Percentiles rank a stretch among this genome's conserved stretches.
These are phyloP conservation scores for Coemansia sp. DNA, from an alignment of 371 early-diverging fungal genomes.

Conservation along the genomic window DNA sequence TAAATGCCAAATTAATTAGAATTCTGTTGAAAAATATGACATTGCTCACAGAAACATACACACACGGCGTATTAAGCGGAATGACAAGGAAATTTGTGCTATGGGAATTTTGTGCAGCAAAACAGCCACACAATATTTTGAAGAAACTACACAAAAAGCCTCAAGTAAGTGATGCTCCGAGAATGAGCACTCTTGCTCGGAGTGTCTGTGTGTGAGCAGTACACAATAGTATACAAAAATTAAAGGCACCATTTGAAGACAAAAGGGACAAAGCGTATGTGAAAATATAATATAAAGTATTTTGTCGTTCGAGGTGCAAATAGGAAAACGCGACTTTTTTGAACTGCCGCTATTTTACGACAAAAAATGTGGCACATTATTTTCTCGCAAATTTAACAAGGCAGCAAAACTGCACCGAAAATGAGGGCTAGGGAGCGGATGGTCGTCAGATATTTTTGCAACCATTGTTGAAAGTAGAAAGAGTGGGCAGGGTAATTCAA, in stretches of 20 bases:
- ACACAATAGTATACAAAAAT: background rate
- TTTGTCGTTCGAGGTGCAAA: background rate
- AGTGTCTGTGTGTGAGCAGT: background rate
- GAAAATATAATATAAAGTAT: background rate
- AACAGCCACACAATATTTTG: background rate
- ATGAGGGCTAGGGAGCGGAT: background rate
- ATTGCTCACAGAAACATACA: background rate
- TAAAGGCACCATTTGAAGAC: background rate
- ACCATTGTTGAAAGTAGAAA: background rate
- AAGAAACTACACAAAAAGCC: conserved; percentile 1
- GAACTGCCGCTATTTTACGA: background rate
- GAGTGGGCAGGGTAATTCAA: conserved; percentile 6
- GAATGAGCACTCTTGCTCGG: background rate
- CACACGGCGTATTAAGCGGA: conserved; percentile 2
- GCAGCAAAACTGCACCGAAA: background rate
- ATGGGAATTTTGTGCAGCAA: background rate
- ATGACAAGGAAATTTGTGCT: background rate
- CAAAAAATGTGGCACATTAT: conserved; percentile 3
- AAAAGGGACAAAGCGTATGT: background rate
- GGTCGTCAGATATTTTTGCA: conserved; percentile 4
- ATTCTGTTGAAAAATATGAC: background rate
- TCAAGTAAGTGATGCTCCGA: background rate
- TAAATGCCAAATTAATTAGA: background rate
- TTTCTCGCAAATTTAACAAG: background rate
- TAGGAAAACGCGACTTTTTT: background rate